A percentile compares a stretch with the other conserved stretches of the same genome.
These are phyloP conservation scores for Begonia peltatifolia DNA, from an alignment of 306 rosid genomes.

Conservation along the genomic window DNA sequence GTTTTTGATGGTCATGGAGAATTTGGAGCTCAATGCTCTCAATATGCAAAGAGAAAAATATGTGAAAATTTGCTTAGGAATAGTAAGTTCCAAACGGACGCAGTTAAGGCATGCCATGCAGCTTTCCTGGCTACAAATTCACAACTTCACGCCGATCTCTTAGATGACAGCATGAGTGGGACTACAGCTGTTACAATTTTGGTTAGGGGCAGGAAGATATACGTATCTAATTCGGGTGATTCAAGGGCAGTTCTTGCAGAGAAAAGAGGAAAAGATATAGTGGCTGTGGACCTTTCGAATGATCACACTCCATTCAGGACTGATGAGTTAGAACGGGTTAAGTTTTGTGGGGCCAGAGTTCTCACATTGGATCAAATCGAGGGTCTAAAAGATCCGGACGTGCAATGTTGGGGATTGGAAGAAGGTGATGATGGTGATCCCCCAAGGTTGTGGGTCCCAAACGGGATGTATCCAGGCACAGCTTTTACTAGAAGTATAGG, in stretches of 20 bases:
- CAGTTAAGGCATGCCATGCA: conserved; percentile 73
- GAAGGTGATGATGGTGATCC: conserved; percentile 98
- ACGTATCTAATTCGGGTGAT: conserved; percentile 86
- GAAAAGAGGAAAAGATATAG: conserved; percentile 53
- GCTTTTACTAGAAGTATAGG: conserved; percentile 94
- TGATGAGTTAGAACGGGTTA: conserved; percentile 80
- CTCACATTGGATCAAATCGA: conserved; percentile 97
- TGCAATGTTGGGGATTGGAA: conserved; percentile 89
- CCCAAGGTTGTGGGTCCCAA: conserved; percentile 90
- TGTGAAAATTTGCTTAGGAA: conserved; percentile 85
- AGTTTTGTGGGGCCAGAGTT: conserved; percentile 89
- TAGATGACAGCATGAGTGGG: conserved; percentile 96
- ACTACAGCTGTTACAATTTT: conserved; percentile 79
- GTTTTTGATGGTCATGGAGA: conserved; percentile 97
- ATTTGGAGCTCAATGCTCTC: conserved; percentile 81
- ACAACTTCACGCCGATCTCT: conserved; percentile 50
- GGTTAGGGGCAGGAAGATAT: conserved; percentile 67
- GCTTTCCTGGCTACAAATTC: conserved; percentile 58
- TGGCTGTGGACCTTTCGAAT: conserved; percentile 82
- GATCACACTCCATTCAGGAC: conserved; percentile 82
- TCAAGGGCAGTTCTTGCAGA: conserved; percentile 90
- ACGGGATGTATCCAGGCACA: conserved; percentile 97
- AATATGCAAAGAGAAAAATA: conserved; percentile 59
- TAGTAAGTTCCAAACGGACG: conserved; percentile 38
- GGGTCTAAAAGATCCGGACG: conserved; percentile 85